Percentiles rank a stretch among this genome's conserved stretches.
These are phyloP conservation scores for Yarrowia bubula DNA, from an alignment of 805 yeast species.

Conservation along the genomic window DNA sequence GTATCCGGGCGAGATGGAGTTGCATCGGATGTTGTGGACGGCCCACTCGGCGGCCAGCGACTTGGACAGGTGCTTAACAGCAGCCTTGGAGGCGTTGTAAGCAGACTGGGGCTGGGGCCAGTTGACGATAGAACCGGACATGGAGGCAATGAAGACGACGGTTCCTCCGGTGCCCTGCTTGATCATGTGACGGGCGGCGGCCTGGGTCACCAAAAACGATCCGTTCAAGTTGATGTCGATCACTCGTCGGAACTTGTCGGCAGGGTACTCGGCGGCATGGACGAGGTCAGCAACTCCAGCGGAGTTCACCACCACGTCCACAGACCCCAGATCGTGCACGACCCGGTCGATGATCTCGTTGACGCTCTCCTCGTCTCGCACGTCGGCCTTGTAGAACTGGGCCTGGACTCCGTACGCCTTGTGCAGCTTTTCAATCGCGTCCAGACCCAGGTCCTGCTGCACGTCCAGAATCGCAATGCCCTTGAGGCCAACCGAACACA, in stretches of 20 bases:
- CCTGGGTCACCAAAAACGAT: slow-evolving; percentile 62
- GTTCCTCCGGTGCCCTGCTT: slow-evolving; percentile 55
- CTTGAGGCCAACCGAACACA: slow-evolving; percentile 54
- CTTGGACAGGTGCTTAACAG: slow-evolving; percentile 62
- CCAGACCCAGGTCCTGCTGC: slow-evolving; percentile 59
- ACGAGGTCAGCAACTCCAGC: slow-evolving; percentile 70
- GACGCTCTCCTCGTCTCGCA: slow-evolving; percentile 51
- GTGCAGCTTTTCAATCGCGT: slow-evolving; percentile 56
- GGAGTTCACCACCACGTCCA: slow-evolving; percentile 58
- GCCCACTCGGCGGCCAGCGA: slow-evolving; percentile 78
- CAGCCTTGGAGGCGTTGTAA: slow-evolving; percentile 73
- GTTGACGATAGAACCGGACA: slow-evolving; percentile 70
- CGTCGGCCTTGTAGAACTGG: slow-evolving; percentile 64
- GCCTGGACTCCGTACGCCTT: slow-evolving; percentile 53
- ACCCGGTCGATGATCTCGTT: slow-evolving; percentile 52
- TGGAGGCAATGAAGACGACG: slow-evolving; percentile 63
- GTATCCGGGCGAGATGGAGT: slow-evolving; percentile 68
- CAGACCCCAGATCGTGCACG: slow-evolving; percentile 52
- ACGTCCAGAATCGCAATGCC: slow-evolving; percentile 55
- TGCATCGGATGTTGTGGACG: slow-evolving; percentile 61
- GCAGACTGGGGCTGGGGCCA: slow-evolving; percentile 72
- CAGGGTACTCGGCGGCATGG: slow-evolving; percentile 67
- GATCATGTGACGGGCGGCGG: slow-evolving; percentile 65
- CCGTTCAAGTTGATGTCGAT: slow-evolving; percentile 67
- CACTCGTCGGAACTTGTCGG: slow-evolving; percentile 60